Evolutionary conservation across 2,329 filamentous ascomycete species (phyloP), one percentile per base, ranked within the genome.

Genomic region (Ophiostoma ips): DNA sequence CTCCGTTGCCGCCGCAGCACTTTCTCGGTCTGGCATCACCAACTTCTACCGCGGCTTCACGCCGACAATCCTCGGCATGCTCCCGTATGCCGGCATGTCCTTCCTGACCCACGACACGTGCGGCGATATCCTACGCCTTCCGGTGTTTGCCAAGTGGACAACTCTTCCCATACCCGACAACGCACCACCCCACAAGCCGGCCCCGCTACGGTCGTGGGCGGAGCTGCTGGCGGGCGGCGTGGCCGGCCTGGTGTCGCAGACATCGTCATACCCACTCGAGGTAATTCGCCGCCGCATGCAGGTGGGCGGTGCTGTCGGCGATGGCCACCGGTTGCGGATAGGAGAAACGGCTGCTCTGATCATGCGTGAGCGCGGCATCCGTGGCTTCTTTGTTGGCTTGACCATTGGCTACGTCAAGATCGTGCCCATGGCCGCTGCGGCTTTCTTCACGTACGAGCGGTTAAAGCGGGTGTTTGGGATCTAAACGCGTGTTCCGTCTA

Each of bases 11-110:
- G 67, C 70, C 10, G 50, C 45, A 15, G 68, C 75, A 0, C 71
- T 76, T 0, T 82, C 85, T 0, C 72, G 71, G 24, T 75, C 73
- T 11, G 90, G 90, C 4, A 63, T 96, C 1, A 67, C 79, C 50
- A 98, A 98, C 65, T 98, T 98, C 64, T 98, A 95, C 67, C 81
- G 92, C 46, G 92, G 92, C 46, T 98, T 98, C 64, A 79, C 81
- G 0, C 86, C 90, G 0, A 96, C 92, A 0, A 66, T 98, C 5
- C 72, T 94, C 53, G 92, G 92, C 58, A 98, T 98, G 90, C 71
- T 98, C 1, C 92, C 92, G 0, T 98, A 98, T 61, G 92, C 92
- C 1, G 92, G 92, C 59, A 83, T 94, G 61, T 95, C 88, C 1
- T 98, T 98, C 68, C 75, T 98, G 37, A 94, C 87, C 0, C 92